Evolutionary conservation across 1,139 yeast genomes (phyloP).

Genomic region (Saccharomyces pastorianus): DNA sequence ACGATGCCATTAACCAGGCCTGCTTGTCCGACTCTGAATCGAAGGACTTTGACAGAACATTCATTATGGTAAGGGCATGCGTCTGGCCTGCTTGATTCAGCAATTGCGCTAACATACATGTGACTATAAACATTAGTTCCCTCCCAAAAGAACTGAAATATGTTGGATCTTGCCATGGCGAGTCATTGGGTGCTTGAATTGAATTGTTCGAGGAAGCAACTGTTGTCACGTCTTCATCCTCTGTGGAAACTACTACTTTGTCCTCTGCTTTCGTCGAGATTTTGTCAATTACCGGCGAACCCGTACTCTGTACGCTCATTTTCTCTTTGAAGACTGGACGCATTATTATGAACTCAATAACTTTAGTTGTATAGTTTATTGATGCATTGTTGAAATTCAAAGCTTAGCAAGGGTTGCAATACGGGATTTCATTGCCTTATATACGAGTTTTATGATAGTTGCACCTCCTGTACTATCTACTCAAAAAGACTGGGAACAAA

Average conservation of each 20-base stretch:
- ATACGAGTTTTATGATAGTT: too few species aligned
- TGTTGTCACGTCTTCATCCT: not conserved
- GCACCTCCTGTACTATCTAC: not conserved
- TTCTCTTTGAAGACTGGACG: not conserved
- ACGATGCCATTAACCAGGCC: slow-evolving; percentile 53
- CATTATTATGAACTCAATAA: not conserved
- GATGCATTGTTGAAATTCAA: too few species aligned
- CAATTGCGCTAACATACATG: slow-evolving; percentile 36
- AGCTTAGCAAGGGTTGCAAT: too few species aligned
- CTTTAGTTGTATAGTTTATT: too few species aligned
- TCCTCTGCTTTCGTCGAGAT: not conserved
- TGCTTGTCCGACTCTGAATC: slow-evolving; percentile 25
- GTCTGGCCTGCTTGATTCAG: slow-evolving; percentile 32
- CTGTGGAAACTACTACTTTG: not conserved
- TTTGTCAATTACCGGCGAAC: not conserved
- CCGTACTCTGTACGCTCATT: not conserved
- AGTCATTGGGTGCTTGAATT: not conserved
- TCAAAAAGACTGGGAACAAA: not conserved
- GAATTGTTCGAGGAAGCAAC: not conserved
- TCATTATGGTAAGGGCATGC: slow-evolving; percentile 32
- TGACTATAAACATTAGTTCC: slow-evolving; percentile 32
- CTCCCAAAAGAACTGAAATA: slow-evolving; percentile 16
- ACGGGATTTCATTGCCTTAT: too few species aligned
- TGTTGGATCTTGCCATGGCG: slow-evolving; percentile 10
- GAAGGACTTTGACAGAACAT: slow-evolving; percentile 25